Conservation (phyloP, 2,329 filamentous ascomycete species). For the Aspergillus pseudoviridinutans region DNA sequence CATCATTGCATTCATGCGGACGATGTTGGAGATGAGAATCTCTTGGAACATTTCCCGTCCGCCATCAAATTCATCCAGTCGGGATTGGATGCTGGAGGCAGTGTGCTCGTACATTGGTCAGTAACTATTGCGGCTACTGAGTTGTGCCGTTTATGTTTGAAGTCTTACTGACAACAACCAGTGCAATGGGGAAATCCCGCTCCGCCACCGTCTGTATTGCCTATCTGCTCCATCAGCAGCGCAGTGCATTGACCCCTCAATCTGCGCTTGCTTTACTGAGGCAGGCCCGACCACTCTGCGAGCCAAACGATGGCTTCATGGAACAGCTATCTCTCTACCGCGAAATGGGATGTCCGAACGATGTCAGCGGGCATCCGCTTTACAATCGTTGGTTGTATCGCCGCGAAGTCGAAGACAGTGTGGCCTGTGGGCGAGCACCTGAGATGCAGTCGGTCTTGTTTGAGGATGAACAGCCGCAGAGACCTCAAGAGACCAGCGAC, state of each 20-base stretch:
- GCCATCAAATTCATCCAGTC: conserved; percentile 80
- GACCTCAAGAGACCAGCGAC: conserved; percentile 17
- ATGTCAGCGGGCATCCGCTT: conserved; percentile 63
- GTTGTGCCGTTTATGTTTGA: conserved; percentile 20
- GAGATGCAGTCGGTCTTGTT: conserved; percentile 73
- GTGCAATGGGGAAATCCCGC: conserved; percentile 93
- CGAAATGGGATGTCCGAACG: conserved; percentile 74
- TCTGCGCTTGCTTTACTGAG: conserved; percentile 70
- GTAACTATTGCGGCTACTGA: conserved; percentile 19
- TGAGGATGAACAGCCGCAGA: conserved; percentile 47
- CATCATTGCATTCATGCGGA: conserved; percentile 82
- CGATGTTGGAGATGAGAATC: conserved; percentile 84
- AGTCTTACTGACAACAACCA: conserved; percentile 36
- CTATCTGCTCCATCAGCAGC: conserved; percentile 66
- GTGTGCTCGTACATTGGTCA: conserved; percentile 68
- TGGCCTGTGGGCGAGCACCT: conserved; percentile 74
- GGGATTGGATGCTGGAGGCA: conserved; percentile 59
- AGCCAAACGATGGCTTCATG: conserved; percentile 92
- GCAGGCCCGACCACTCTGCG: conserved; percentile 68
- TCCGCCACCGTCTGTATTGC: conserved; percentile 81
- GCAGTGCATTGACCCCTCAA: conserved; percentile 54
- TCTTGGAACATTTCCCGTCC: conserved; percentile 73
- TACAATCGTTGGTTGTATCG: conserved; percentile 79
- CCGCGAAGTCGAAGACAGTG: conserved; percentile 61
- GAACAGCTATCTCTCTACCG: conserved; percentile 82